These are phyloP conservation scores for Lycium ferocissimum DNA, from an alignment of 257 asterid genomes.

Conservation along the genomic window DNA sequence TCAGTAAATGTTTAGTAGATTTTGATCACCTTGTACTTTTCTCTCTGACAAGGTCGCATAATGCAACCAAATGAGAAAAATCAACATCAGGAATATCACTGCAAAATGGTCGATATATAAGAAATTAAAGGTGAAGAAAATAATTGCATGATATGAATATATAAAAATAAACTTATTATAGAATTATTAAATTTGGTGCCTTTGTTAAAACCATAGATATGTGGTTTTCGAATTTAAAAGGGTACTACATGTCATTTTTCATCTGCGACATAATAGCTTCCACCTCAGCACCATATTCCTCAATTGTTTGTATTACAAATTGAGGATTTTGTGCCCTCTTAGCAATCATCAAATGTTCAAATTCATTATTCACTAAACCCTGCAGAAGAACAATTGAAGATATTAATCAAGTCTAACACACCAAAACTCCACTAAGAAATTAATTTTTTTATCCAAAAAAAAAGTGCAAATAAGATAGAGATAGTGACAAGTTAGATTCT, in stretches of 20 bases:
- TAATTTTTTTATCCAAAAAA: too few relatives aligned
- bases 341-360: slow-evolving; percentile 19
- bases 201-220: too few relatives aligned
- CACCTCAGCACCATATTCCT: slow-evolving; percentile 1
- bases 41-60: neutral
- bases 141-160: neutral
- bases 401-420: neutral
- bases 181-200: neutral
- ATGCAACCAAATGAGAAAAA: slow-evolving; percentile 3
- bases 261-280: neutral
- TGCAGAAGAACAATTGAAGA: neutral
- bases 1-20: too few relatives aligned
- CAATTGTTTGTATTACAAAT: neutral
- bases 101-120: neutral
- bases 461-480: neutral
- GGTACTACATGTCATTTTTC: neutral
- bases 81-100: neutral
- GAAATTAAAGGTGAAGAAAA: neutral
- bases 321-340: neutral
- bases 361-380: slow-evolving; percentile 17
- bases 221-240: too few relatives aligned
- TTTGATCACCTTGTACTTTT: neutral
- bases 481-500: neutral
- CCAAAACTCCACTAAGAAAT: neutral
- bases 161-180: neutral